Conservation (phyloP, 805 yeast species). For the Hanseniaspora vineae region DNA sequence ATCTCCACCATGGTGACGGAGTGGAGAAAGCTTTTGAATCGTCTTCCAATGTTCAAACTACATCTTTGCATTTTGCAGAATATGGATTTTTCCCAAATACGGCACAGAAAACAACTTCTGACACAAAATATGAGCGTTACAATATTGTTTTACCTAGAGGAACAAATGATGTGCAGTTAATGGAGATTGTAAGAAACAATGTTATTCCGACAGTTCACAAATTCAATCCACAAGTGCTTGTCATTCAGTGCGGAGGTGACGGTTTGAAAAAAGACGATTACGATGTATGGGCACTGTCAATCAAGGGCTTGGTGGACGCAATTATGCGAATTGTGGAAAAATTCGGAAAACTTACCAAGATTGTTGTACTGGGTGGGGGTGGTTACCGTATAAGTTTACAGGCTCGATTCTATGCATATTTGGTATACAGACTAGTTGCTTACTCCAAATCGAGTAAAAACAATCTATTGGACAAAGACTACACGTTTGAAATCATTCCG, state of each 20-base stretch:
- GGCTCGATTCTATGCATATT: slow-evolving; percentile 42
- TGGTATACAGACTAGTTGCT: slow-evolving; percentile 17
- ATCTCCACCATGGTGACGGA: slow-evolving; percentile 74
- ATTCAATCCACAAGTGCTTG: slow-evolving; percentile 38
- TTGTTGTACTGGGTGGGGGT: slow-evolving; percentile 59
- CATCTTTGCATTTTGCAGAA: slow-evolving; percentile 53
- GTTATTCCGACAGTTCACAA: slow-evolving; percentile 29
- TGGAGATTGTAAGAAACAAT: slow-evolving; percentile 26
- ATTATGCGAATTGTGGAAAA: slow-evolving; percentile 16
- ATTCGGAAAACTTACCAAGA: slow-evolving; percentile 24
- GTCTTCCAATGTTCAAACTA: slow-evolving; percentile 42
- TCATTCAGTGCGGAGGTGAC: slow-evolving; percentile 64
- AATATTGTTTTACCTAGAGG: slow-evolving; percentile 52
- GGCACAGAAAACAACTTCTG: slow-evolving; percentile 31
- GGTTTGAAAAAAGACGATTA: slow-evolving; percentile 55
- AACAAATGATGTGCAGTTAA: slow-evolving; percentile 32
- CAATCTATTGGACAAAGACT: slow-evolving; percentile 5
- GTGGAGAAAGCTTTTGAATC: slow-evolving; percentile 52
- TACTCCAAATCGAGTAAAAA: slow-evolving; percentile 3
- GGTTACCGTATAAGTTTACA: slow-evolving; percentile 55
- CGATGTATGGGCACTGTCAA: slow-evolving; percentile 57
- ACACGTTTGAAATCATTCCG: slow-evolving; percentile 36
- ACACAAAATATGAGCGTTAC: slow-evolving; percentile 28
- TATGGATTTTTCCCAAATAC: slow-evolving; percentile 66
- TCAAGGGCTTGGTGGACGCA: slow-evolving; percentile 32